These are phyloP conservation scores for Backusella sp. DNA, from an alignment of 192 early-diverging fungal species.

Conservation along the genomic window DNA sequence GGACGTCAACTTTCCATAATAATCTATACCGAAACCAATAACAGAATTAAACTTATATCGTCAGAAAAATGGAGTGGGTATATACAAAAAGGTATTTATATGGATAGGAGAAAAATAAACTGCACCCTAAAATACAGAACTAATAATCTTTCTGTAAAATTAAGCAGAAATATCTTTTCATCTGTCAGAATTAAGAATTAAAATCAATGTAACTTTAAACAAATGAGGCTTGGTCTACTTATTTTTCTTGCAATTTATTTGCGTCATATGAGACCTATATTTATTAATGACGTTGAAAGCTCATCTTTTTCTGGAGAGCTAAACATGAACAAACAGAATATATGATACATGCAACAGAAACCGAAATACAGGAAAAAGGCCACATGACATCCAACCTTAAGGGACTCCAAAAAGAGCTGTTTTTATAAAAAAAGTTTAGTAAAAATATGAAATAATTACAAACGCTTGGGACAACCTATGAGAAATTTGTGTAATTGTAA, in stretches of 20 bases:
- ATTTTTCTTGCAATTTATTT: background rate
- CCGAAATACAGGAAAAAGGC: background rate
- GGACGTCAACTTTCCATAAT: background rate
- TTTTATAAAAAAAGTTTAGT: background rate
- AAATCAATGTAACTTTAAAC: background rate
- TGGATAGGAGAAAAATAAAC: background rate
- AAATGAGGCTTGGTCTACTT: background rate
- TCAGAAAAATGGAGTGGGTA: background rate
- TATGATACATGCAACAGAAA: background rate
- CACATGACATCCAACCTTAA: background rate
- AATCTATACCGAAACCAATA: background rate
- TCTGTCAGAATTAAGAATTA: background rate
- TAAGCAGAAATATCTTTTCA: background rate
- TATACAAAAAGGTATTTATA: background rate
- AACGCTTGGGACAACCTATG: conserved; percentile 7
- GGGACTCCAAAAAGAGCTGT: background rate
- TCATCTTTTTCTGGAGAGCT: background rate
- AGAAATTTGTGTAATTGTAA: conserved; percentile 19
- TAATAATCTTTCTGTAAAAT: background rate
- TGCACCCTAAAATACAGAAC: background rate
- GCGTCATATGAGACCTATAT: background rate
- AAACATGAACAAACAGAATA: conserved; percentile 8
- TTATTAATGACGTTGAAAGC: background rate
- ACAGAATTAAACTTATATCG: background rate
- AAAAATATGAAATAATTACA: background rate